Evolutionary conservation across 768 basidiomycete genomes (phyloP), one percentile per base, ranked within the genome.

Genomic region (Tephrocybe sp.): DNA sequence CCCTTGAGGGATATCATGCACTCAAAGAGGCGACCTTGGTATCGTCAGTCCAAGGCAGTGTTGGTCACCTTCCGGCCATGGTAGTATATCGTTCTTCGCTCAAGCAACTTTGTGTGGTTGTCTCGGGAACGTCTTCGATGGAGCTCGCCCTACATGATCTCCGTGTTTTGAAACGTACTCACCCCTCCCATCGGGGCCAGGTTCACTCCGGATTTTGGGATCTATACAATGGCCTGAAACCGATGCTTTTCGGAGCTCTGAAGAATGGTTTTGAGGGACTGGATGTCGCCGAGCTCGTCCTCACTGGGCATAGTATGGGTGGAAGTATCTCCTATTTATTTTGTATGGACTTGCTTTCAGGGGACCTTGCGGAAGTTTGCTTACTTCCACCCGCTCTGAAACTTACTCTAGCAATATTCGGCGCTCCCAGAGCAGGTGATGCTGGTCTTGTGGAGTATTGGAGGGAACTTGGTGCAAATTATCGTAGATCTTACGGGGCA

Each of bases 261-360:
- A 60, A 61, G 19, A 66, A 68, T 51, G 76, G 70, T 5, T 57
- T 81, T 11, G 38, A 60, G 12, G 62, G 68, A 47, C 60, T 75
- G 46, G 66, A 62, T 5, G 60, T 68, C 23, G 54, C 51, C 16
- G 78, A 80, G 56, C 48, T 83, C 14, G 71, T 80, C 12, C 54
- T 82, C 26, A 79, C 78, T 1, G 82, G 80, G 1, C 82, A 84
- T 59, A 82, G 79, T 48, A 75, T 83, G 75, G 80, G 82, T 36
- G 79, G 71, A 17, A 73, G 73, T 17, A 59, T 84, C n/a, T 68
- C 72, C 13, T 79, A 78, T 62, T 65, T 84, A 19, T 66, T 81
- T 38, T 68, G 71, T 38, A 58, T 82, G 16, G 79, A 81, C 48
- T 56, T 81, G 16, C 64, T 84, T 33, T 49, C 66, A 5, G 63